These are phyloP conservation scores for Corymbia maculata DNA, from an alignment of 345 rosid species.

Conservation along the genomic window DNA sequence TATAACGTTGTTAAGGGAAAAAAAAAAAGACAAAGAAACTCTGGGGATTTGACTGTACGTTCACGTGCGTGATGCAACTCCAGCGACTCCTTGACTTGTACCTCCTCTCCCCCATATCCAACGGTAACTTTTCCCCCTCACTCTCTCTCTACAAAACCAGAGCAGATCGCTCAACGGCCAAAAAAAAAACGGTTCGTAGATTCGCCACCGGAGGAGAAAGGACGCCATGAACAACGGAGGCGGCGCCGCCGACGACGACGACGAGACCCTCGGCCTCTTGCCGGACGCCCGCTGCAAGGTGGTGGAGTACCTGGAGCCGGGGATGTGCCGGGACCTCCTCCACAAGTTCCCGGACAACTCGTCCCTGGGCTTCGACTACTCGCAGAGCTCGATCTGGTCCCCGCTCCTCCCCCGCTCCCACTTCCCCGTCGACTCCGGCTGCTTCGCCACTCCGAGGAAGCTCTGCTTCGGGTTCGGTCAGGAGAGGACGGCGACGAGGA, in stretches of 20 bases:
- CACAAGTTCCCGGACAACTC: conserved; percentile 79
- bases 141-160: neutral
- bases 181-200: neutral
- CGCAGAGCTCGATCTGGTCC: conserved; percentile 92
- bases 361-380: conserved; percentile 58
- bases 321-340: conserved; percentile 68
- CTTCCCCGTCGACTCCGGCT: conserved; percentile 32
- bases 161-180: neutral
- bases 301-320: conserved; percentile 65
- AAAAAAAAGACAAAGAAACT: neutral
- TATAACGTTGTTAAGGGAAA: neutral
- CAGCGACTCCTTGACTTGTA: neutral
- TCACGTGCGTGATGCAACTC: neutral
- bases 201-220: neutral
- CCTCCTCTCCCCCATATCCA: neutral
- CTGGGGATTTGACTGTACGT: neutral
- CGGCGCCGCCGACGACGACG: conserved; percentile 3
- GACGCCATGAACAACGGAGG: neutral
- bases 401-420: conserved; percentile 59
- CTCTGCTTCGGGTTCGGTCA: conserved; percentile 7
- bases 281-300: conserved; percentile 32
- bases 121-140: neutral
- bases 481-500: conserved; percentile 11
- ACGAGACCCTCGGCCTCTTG: conserved; percentile 27
- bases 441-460: conserved; percentile 14